Percentiles rank a stretch among this genome's conserved stretches.
phyloP scores from a whole-genome alignment of 495 filamentous ascomycete genomes.

The Aspergillus carlsbadensis region DNA sequence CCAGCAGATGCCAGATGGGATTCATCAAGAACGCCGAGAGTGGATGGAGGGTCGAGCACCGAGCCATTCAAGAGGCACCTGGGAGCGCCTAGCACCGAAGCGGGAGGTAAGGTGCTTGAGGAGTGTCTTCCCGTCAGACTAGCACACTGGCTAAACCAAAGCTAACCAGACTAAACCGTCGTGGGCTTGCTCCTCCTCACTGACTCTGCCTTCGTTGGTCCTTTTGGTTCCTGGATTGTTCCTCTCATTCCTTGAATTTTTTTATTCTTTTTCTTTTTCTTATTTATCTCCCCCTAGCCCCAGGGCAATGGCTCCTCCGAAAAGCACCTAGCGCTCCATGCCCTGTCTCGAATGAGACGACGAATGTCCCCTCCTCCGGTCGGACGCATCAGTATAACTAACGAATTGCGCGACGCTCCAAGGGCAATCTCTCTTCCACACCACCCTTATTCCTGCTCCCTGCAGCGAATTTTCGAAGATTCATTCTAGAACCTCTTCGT shows the following conservation, averaged over 20 bases:
- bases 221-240: constrained; percentile 8
- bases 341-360: not conserved
- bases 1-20: not conserved
- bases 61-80: not conserved
- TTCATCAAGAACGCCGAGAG: constrained; percentile 3
- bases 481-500: constrained; percentile 1
- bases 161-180: constrained; percentile 8
- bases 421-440: not conserved
- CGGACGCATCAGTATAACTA: constrained; percentile 22
- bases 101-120: not conserved
- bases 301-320: constrained; percentile 16
- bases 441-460: constrained; percentile 3
- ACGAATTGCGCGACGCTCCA: constrained; percentile 22
- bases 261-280: not conserved
- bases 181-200: not conserved
- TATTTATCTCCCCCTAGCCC: not conserved
- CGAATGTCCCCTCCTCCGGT: constrained; percentile 18
- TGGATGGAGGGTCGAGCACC: not conserved
- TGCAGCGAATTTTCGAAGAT: not conserved
- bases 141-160: constrained; percentile 5
- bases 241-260: not conserved
- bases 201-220: not conserved
- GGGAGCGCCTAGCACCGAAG: constrained; percentile 5
- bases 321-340: constrained; percentile 12
- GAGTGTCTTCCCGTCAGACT: not conserved